Conservation (phyloP, 805 yeast species). For the Starmerella apis region DNA sequence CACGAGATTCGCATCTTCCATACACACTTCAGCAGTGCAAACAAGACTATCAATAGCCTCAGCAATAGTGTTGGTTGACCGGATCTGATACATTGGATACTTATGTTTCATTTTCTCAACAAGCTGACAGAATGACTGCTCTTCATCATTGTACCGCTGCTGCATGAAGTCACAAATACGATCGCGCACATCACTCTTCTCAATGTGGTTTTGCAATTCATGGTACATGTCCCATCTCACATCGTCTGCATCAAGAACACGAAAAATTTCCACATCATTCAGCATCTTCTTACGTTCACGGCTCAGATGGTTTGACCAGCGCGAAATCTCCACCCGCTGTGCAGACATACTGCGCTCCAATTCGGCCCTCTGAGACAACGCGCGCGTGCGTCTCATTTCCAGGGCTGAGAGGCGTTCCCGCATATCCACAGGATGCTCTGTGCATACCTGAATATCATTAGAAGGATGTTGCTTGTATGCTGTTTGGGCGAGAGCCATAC, state of each 20-base stretch:
- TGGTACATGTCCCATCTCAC: background rate
- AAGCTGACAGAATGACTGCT: background rate
- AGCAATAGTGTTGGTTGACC: background rate
- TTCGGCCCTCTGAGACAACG: background rate
- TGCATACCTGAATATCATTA: background rate
- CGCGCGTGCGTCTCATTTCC: background rate
- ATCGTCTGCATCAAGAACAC: background rate
- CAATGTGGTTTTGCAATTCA: background rate
- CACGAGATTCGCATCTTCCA: slow-evolving; percentile 4
- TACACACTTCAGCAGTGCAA: slow-evolving; percentile 3
- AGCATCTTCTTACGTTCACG: background rate
- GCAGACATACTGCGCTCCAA: background rate
- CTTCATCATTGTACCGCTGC: background rate
- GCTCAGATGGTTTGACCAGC: background rate
- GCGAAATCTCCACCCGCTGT: background rate
- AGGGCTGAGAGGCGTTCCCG: background rate
- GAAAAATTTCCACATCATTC: too few species aligned
- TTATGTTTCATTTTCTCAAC: background rate
- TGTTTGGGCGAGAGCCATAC: background rate
- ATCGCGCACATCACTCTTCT: background rate
- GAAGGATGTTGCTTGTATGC: background rate
- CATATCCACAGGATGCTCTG: background rate
- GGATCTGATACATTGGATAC: slow-evolving; percentile 4
- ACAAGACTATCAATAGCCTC: slow-evolving; percentile 8
- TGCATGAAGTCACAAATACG: background rate